Evolutionary conservation across 1,284 basidiomycete species (phyloP), one percentile per base, ranked within the genome.

Genomic region (Moesziomyces sp.): DNA sequence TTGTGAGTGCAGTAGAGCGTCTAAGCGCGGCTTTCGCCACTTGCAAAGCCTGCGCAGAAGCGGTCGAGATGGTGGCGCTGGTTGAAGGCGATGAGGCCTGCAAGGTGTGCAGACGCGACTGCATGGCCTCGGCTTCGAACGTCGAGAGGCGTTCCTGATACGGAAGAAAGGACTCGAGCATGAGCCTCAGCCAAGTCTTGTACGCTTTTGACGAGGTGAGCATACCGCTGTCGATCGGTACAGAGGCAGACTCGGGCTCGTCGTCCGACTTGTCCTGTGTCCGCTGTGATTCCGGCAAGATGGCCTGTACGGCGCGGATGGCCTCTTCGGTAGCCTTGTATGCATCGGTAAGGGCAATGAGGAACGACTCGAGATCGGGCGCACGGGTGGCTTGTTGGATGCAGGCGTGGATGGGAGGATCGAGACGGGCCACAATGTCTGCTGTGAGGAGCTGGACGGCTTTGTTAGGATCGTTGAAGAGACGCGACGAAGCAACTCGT

Each of bases 51-150:
- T 58, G 52, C 11, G 46, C 30, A 3, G 54, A 60, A n/a, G 67
- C 60, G 26, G 44, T 60, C 16, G 57, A 28, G 26, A 70, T 34
- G 6, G 49, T 30, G 1, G 7, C 11, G 5, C 47, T 35, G n/a
- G 49, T 23, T 34, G 60, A 42, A 5, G 57, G 13, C 11, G 47
- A 46, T 8, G 66, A 42, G 21, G 56, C 23, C 35, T 69, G 60
- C 18, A 68, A 40, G 2, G 35, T 16, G 3, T 60, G 46, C 30
- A 70, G 38, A 1, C 65, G 65, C 40, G 51, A 45, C 11, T 63
- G 58, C 72, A 74, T 70, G 7, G 72, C 72, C 24, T 67, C 59
- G 10, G 61, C 67, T 21, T 74, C 72, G 19, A 74, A 65, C 0
- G 54, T 58, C 7, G 67, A 49, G 21, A 74, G 59, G 9, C 62